These are phyloP conservation scores for Penicillium odoratum DNA, from an alignment of 495 filamentous ascomycete species.

Conservation along the genomic window DNA sequence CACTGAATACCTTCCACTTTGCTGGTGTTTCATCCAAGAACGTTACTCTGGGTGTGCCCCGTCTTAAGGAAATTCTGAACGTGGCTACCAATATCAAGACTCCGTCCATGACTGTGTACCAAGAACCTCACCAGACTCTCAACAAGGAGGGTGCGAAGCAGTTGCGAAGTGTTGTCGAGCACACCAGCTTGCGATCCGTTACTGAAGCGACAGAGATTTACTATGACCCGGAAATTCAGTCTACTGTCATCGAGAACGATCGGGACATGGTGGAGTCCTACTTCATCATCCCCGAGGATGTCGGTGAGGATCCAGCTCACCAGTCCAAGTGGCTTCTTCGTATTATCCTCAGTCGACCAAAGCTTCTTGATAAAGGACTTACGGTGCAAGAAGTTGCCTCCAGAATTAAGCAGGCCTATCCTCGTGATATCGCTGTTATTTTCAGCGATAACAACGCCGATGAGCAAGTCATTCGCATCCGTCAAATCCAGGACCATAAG, in stretches of 20 bases:
- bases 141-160: slow-evolving; percentile 80
- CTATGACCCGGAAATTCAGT: slow-evolving; percentile 89
- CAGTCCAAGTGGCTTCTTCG: slow-evolving; percentile 96
- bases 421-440: slow-evolving; percentile 85
- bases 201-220: slow-evolving; percentile 92
- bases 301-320: slow-evolving; percentile 62
- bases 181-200: slow-evolving; percentile 91
- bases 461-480: slow-evolving; percentile 89
- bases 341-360: slow-evolving; percentile 87
- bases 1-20: slow-evolving; percentile 99
- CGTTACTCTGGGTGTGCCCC: slow-evolving; percentile 96
- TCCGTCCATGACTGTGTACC: slow-evolving; percentile 93
- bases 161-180: slow-evolving; percentile 85
- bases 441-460: slow-evolving; percentile 99
- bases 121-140: slow-evolving; percentile 54
- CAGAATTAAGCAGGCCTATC: slow-evolving; percentile 83
- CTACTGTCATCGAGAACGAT: slow-evolving; percentile 84
- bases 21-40: slow-evolving; percentile 99
- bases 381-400: slow-evolving; percentile 89
- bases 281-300: slow-evolving; percentile 90
- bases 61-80: slow-evolving; percentile 99
- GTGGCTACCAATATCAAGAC: slow-evolving; percentile 98
- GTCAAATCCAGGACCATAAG: slow-evolving; percentile 69
- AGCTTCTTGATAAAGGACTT: slow-evolving; percentile 92
- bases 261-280: slow-evolving; percentile 94